These are phyloP conservation scores for Lyophyllum semitale DNA, from an alignment of 768 basidiomycete species.

Conservation along the genomic window DNA sequence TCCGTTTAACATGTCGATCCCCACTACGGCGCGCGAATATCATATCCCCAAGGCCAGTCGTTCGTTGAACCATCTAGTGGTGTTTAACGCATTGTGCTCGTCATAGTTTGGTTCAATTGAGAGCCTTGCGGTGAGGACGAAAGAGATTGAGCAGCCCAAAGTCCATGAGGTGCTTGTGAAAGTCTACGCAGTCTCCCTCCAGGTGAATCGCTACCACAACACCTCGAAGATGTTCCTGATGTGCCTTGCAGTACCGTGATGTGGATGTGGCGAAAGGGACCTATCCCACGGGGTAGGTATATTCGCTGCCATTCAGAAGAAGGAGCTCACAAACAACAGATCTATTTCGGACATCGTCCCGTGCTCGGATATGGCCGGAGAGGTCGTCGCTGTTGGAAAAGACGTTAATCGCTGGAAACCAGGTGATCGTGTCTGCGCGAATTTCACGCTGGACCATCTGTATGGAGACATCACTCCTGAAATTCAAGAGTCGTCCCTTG, in stretches of 20 bases:
- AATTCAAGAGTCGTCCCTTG: conserved; percentile 40
- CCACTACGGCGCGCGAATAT: not conserved
- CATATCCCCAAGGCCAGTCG: not conserved
- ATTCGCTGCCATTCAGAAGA: not conserved
- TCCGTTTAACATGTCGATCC: too few species aligned
- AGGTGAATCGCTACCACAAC: conserved; percentile 28
- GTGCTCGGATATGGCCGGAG: conserved; percentile 58
- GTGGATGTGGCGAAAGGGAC: conserved; percentile 39
- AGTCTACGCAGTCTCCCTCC: conserved; percentile 57
- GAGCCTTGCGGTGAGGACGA: conserved; percentile 23
- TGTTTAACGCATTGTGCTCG: not conserved
- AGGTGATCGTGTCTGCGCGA: conserved; percentile 59
- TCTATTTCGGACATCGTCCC: conserved; percentile 29
- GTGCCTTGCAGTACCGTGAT: conserved; percentile 46
- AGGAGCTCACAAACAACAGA: not conserved
- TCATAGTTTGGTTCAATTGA: conserved; percentile 21
- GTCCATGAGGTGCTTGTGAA: conserved; percentile 56
- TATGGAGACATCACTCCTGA: conserved; percentile 40
- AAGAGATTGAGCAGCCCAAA: conserved; percentile 32
- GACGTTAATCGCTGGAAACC: conserved; percentile 49
- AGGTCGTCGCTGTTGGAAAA: conserved; percentile 49
- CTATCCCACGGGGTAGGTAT: conserved; percentile 37
- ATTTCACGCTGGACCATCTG: conserved; percentile 50
- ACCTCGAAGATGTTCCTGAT: not conserved
- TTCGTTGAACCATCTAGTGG: not conserved